Percentiles rank a stretch among this genome's conserved stretches.
Conservation (phyloP, 257 asterid genomes). For the Rubia yunnanensis region DNA sequence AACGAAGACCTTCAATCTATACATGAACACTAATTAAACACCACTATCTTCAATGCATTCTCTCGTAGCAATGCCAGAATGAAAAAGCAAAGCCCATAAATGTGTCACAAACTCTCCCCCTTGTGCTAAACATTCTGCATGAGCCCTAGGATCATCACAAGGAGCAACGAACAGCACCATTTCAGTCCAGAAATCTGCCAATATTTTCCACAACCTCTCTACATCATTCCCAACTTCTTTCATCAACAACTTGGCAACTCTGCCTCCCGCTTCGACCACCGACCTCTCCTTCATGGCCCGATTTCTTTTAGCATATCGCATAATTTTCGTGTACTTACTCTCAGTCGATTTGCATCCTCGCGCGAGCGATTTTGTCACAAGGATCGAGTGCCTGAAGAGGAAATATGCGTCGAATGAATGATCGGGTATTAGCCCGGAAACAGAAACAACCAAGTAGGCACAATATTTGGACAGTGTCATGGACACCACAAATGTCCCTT, state of each 20-base stretch:
- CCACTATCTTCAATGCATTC: neutral
- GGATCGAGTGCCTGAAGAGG: neutral
- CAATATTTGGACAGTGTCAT: neutral
- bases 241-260: neutral
- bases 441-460: slow-evolving; percentile 1
- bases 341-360: neutral
- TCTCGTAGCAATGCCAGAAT: neutral
- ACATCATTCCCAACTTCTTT: neutral
- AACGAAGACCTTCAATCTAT: too few relatives aligned
- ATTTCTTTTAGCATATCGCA: neutral
- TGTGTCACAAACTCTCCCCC: slow-evolving; percentile 9
- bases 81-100: slow-evolving; percentile 7
- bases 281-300: neutral
- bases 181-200: neutral
- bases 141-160: neutral
- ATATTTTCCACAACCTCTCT: slow-evolving; percentile 1
- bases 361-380: neutral
- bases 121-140: neutral
- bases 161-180: slow-evolving; percentile 3
- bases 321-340: neutral
- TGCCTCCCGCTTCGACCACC: neutral
- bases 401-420: neutral
- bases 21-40: too few relatives aligned
- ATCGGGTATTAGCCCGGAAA: neutral
- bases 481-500: neutral